Percentiles rank a stretch among this genome's conserved stretches.
These are phyloP conservation scores for Salix exigua DNA, from an alignment of 345 rosid genomes.

Conservation along the genomic window DNA sequence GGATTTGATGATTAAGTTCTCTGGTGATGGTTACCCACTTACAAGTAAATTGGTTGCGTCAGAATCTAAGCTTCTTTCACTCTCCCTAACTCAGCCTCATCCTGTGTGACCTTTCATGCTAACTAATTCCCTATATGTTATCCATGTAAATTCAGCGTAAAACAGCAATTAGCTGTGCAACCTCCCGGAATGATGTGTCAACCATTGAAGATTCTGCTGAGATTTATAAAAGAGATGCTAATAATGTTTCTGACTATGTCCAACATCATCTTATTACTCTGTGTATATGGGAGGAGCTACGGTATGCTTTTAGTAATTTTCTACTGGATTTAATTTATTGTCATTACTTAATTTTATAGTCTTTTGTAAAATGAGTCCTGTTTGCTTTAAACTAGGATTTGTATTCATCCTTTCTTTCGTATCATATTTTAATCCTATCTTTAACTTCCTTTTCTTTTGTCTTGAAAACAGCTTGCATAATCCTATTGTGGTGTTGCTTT, in stretches of 20 bases:
- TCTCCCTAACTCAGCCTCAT: not conserved
- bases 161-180: constrained; percentile 91
- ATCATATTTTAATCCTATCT: not conserved
- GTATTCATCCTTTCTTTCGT: not conserved
- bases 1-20: not conserved
- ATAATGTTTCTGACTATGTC: constrained; percentile 82
- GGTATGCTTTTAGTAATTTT: constrained; percentile 37
- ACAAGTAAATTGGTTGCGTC: not conserved
- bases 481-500: not conserved
- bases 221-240: constrained; percentile 88
- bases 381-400: not conserved
- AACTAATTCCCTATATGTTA: not conserved
- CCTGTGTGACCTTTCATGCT: not conserved
- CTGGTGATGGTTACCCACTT: not conserved
- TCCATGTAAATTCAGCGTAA: constrained; percentile 58
- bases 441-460: not conserved
- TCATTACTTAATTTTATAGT: constrained; percentile 12
- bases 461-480: not conserved
- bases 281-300: constrained; percentile 93
- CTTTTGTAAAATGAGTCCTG: not conserved
- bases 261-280: constrained; percentile 92
- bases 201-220: constrained; percentile 94
- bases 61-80: not conserved
- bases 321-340: not conserved
- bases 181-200: constrained; percentile 80